Conservation (phyloP, 768 basidiomycete genomes). For the Naganishia randhawae region DNA sequence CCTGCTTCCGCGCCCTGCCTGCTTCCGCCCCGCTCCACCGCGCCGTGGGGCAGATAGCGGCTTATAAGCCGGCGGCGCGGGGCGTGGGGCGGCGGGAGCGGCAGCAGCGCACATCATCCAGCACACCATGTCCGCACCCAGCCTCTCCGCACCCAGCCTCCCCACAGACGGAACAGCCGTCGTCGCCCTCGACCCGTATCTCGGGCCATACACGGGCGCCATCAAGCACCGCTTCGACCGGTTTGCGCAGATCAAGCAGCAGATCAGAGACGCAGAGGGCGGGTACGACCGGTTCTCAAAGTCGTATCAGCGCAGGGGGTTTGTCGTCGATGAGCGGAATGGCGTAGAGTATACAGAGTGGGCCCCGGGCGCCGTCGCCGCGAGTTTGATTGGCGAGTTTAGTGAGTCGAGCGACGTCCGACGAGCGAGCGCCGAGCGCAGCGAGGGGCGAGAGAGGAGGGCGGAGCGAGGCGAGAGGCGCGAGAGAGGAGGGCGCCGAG, state of each 20-base stretch:
- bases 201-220: constrained; percentile 49
- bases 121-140: not conserved
- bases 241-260: constrained; percentile 47
- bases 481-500: constrained; percentile 3
- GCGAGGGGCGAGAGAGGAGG: not conserved
- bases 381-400: constrained; percentile 88
- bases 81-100: not conserved
- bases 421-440: too few relatives aligned
- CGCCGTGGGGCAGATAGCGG: not conserved
- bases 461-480: not conserved
- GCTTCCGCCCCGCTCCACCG: not conserved
- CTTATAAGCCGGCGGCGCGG: not conserved
- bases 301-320: constrained; percentile 71
- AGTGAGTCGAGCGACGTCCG: too few relatives aligned
- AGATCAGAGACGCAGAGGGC: constrained; percentile 72
- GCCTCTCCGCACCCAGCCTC: not conserved
- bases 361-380: constrained; percentile 84
- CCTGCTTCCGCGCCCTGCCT: too few relatives aligned
- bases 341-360: constrained; percentile 85
- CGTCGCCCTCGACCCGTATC: constrained; percentile 50
- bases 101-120: not conserved
- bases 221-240: constrained; percentile 47
- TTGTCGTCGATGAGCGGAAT: constrained; percentile 66
- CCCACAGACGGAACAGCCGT: constrained; percentile 38
- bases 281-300: constrained; percentile 75